Conservation (phyloP, 1,139 yeast genomes). For the Kodamaea sp. region DNA sequence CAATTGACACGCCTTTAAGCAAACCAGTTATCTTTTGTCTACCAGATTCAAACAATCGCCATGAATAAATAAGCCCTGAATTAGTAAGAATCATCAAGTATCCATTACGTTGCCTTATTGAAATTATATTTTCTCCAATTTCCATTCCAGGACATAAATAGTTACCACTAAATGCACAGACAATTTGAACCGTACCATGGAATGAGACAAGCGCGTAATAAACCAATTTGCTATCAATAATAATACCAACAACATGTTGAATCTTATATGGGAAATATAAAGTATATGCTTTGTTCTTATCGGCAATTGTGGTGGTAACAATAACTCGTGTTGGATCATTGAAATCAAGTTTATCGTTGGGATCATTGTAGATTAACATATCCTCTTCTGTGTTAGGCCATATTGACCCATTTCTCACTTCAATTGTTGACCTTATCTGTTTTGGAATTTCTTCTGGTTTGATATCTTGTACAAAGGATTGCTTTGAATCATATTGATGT, state of each 20-base stretch:
- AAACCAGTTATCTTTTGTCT: conserved; percentile 22
- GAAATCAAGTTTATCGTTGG: conserved; percentile 34
- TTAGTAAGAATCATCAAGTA: conserved; percentile 55
- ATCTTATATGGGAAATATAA: conserved; percentile 42
- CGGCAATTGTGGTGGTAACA: conserved; percentile 23
- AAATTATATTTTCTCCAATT: conserved; percentile 57
- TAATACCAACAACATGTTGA: conserved; percentile 39
- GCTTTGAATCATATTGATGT: conserved; percentile 16
- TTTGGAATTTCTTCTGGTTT: conserved; percentile 22
- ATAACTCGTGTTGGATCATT: conserved; percentile 45
- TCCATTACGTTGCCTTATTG: conserved; percentile 47
- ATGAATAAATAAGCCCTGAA: conserved; percentile 46
- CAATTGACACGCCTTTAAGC: conserved; percentile 44
- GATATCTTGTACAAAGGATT: conserved; percentile 12
- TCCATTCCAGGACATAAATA: conserved; percentile 48
- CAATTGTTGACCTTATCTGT: conserved; percentile 24
- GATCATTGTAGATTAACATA: conserved; percentile 17
- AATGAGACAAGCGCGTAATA: conserved; percentile 67
- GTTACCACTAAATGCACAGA: conserved; percentile 60
- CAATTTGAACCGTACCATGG: conserved; percentile 64
- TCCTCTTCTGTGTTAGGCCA: conserved; percentile 38
- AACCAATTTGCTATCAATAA: conserved; percentile 24
- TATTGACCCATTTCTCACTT: conserved; percentile 42
- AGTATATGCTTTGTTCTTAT: conserved; percentile 16
- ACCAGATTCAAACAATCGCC: conserved; percentile 32